Conservation (phyloP, 495 filamentous ascomycete species). For the Corynascus novoguineensis region DNA sequence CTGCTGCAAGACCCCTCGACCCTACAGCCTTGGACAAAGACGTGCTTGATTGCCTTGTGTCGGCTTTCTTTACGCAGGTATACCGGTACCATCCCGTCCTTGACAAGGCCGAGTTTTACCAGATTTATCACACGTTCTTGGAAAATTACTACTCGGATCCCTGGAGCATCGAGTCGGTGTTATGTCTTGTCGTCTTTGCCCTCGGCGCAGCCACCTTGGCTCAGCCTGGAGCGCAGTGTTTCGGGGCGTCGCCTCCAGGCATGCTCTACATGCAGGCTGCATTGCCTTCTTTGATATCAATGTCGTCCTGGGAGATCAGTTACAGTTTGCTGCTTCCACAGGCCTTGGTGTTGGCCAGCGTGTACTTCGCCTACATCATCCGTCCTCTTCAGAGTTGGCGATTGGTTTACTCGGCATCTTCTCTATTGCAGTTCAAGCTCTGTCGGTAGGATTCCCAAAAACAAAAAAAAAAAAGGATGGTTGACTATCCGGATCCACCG, state of each 20-base stretch:
- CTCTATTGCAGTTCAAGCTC: slow-evolving; percentile 6
- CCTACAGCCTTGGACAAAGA: not conserved
- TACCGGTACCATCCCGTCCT: slow-evolving; percentile 2
- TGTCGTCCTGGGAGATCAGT: not conserved
- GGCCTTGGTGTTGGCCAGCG: not conserved
- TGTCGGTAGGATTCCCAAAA: not conserved
- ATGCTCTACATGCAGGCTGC: slow-evolving; percentile 6
- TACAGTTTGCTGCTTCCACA: slow-evolving; percentile 3
- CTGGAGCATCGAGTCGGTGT: slow-evolving; percentile 2
- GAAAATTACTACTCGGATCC: slow-evolving; percentile 2
- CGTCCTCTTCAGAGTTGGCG: slow-evolving; percentile 5
- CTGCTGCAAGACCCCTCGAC: not conserved
- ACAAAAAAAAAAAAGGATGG: no score
- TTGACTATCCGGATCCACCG: not conserved
- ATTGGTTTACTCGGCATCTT: slow-evolving; percentile 3
- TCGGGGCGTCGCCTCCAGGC: not conserved
- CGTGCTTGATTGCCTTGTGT: slow-evolving; percentile 1
- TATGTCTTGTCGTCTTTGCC: slow-evolving; percentile 4
- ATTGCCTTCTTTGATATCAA: not conserved
- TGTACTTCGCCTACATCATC: slow-evolving; percentile 8
- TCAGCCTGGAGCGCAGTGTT: not conserved
- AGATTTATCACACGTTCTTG: not conserved
- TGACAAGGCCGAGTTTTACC: not conserved
- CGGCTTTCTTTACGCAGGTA: not conserved
- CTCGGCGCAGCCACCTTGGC: not conserved